Evolutionary conservation across 306 rosid species (phyloP).

Genomic region (Psophocarpus tetragonolobus): DNA sequence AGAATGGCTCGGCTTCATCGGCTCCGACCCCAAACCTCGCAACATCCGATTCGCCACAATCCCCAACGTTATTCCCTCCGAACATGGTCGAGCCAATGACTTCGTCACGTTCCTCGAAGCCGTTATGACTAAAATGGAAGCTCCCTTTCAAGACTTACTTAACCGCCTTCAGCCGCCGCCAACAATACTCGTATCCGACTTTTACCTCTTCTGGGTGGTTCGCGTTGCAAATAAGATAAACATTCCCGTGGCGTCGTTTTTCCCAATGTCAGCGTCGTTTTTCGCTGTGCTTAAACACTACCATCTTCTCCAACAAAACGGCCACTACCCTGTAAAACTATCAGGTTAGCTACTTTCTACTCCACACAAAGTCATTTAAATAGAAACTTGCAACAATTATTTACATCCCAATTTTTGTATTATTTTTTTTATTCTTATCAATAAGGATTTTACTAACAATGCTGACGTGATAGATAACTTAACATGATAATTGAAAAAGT

Average conservation of each 20-base stretch:
- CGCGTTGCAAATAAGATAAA: constrained; percentile 32
- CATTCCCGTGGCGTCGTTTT: constrained; percentile 50
- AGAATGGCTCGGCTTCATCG: constrained; percentile 56
- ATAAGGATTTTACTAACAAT: no score
- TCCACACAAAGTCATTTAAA: not conserved
- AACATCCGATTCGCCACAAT: constrained; percentile 47
- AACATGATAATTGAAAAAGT: no score
- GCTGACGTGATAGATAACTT: no score
- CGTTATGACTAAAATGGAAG: constrained; percentile 55
- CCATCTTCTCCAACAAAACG: constrained; percentile 32
- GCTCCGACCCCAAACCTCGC: constrained; percentile 43
- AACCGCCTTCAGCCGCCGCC: constrained; percentile 39
- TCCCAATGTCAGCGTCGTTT: constrained; percentile 49
- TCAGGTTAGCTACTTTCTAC: constrained; percentile 33
- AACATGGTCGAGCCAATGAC: constrained; percentile 42
- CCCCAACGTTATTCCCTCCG: constrained; percentile 64
- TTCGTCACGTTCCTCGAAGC: constrained; percentile 36
- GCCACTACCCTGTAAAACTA: constrained; percentile 30
- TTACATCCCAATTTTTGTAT: no score
- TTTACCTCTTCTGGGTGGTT: constrained; percentile 42
- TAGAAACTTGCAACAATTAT: no score
- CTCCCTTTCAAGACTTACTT: constrained; percentile 49
- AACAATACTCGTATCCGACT: constrained; percentile 32
- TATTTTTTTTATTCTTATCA: no score
- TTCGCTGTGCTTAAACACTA: constrained; percentile 37